Base-by-base conservation (phyloP, 1,284 basidiomycete species). In the Rhodotorula sp. region DNA sequence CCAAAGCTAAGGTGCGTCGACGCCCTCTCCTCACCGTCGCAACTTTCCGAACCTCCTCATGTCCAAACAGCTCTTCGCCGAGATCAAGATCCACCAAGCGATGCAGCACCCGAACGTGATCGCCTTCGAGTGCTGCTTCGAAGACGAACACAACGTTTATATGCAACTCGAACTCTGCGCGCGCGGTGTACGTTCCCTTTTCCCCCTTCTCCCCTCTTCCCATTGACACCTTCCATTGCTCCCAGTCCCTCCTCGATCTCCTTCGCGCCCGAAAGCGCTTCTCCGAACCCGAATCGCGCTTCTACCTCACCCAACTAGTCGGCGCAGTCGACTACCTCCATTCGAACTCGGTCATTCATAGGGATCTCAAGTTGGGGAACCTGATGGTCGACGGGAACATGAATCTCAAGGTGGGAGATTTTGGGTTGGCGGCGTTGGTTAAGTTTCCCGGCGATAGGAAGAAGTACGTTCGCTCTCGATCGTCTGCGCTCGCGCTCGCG, bases 261-360 rank as follows among this genome's bases (percentile, higher is more conserved):
- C 86, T 99, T 55, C 90, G 92, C 58, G 86, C 88, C 4, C 89
- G 95, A 8, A 88, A 90, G 51, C 87, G 92, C 52, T 94, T 94
- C 81, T 89, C 90, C 29, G 95, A 99, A 80, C 89, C 92, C 0
- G 95, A 99, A 81, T 87, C 92, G 1, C 89, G 95, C 36, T 94
- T 89, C 82, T 93, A 92, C 82, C 88, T 96, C 84, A 86, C 95
- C 9, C 95, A 99, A 80, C 88, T 99, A 76, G 90, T 97, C 74
- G 92, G 92, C 34, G 94, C 94, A 1, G 95, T 92, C 80, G 88
- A 93, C 77, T 95, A 97, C 84, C 94, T 99, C 92, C 96, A 99
- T 81, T 85, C 85, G 34, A 89, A 95, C 80, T 83, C 80, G 47
- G 92, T 98, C 79, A 98, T 99, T 81, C 92, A 98, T 82, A 90